Conservation (phyloP, 352 stramenopile genomes). For the Phytopythium cucurbitacearum region DNA sequence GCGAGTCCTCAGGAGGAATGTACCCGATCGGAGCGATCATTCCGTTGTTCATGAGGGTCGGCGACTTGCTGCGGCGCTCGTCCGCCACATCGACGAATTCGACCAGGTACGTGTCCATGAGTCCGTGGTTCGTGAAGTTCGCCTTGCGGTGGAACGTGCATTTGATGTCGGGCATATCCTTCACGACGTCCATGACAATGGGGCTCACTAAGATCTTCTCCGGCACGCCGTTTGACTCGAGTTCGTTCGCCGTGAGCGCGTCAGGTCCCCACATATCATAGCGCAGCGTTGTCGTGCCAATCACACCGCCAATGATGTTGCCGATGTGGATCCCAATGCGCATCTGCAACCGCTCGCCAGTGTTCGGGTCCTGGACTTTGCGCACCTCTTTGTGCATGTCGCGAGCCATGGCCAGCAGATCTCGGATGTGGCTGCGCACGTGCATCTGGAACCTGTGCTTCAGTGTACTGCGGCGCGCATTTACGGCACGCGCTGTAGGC, state of each 20-base stretch:
- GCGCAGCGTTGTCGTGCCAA: constrained; percentile 80
- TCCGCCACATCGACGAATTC: constrained; percentile 59
- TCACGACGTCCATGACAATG: constrained; percentile 76
- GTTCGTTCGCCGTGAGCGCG: constrained; percentile 77
- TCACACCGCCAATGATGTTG: constrained; percentile 86
- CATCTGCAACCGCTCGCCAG: constrained; percentile 79
- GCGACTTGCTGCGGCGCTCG: not conserved
- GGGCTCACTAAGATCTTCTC: constrained; percentile 78
- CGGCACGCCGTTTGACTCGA: constrained; percentile 84
- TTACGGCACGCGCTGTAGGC: not conserved
- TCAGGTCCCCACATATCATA: constrained; percentile 89
- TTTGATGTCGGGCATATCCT: constrained; percentile 79
- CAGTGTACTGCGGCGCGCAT: constrained; percentile 45
- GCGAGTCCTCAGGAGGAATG: not conserved
- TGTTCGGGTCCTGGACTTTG: constrained; percentile 84
- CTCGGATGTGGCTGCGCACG: constrained; percentile 73
- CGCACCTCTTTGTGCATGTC: constrained; percentile 87
- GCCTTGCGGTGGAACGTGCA: constrained; percentile 82
- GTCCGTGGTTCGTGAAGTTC: constrained; percentile 74
- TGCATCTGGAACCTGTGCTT: constrained; percentile 85
- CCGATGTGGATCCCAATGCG: constrained; percentile 86
- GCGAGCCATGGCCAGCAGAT: constrained; percentile 73
- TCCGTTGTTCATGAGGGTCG: not conserved
- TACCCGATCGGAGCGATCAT: too few species aligned
- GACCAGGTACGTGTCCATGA: constrained; percentile 84